Percentiles rank a stretch among this genome's conserved stretches.
Conservation (phyloP, 2,329 filamentous ascomycete genomes). For the Calonectria pseudoreteaudii region DNA sequence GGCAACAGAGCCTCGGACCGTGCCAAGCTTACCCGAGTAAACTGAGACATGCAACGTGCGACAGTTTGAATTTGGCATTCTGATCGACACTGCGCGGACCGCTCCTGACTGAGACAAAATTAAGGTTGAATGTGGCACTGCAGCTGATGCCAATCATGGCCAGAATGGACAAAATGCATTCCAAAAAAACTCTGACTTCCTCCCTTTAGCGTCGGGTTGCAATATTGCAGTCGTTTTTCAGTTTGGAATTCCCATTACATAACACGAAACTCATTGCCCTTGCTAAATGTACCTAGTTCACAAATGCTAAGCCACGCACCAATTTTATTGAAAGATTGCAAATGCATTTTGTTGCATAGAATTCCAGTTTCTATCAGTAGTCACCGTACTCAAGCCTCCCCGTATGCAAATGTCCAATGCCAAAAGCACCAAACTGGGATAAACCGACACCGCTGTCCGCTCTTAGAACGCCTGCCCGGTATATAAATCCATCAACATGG, state of each 20-base stretch:
- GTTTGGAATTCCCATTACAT: neutral
- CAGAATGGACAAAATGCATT: neutral
- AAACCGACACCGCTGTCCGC: neutral
- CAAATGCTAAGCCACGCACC: fast-evolving
- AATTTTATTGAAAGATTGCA: neutral
- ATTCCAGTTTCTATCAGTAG: neutral
- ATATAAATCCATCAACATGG: neutral
- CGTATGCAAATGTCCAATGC: neutral
- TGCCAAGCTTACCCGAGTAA: neutral
- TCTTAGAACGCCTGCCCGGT: neutral
- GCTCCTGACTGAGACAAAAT: neutral
- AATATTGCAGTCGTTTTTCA: neutral
- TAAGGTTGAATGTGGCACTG: neutral
- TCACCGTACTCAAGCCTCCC: neutral
- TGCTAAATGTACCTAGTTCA: no score
- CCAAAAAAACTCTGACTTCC: neutral
- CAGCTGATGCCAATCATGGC: neutral
- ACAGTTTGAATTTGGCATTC: neutral
- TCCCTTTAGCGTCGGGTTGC: neutral
- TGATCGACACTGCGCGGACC: neutral
- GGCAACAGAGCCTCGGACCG: neutral
- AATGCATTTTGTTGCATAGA: neutral
- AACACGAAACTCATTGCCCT: neutral
- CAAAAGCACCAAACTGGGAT: neutral
- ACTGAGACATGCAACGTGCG: neutral